Percentiles rank a stretch among this genome's conserved stretches.
Conservation (phyloP, 768 basidiomycete species). For the Boletus edulis region DNA sequence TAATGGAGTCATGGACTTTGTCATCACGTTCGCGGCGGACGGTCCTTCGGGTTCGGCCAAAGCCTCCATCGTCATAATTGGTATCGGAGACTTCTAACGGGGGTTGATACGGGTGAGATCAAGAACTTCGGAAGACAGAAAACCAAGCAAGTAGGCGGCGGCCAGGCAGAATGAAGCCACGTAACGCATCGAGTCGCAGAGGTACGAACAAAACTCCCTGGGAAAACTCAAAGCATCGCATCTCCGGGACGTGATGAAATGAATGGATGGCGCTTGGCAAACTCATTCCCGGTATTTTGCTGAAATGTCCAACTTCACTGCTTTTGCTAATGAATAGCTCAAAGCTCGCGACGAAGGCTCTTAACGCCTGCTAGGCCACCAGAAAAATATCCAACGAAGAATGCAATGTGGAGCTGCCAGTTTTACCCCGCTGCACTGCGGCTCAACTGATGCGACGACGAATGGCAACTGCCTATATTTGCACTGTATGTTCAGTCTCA, state of each 20-base stretch:
- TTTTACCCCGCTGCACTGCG: slow-evolving; percentile 52
- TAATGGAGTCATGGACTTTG: slow-evolving; percentile 87
- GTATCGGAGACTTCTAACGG: slow-evolving; percentile 64
- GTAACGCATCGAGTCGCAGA: slow-evolving; percentile 41
- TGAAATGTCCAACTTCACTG: slow-evolving; percentile 37
- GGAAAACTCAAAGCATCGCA: slow-evolving; percentile 27
- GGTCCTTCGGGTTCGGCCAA: slow-evolving; percentile 46
- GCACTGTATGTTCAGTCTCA: slow-evolving; percentile 53
- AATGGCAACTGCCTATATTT: slow-evolving; percentile 40
- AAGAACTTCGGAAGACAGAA: slow-evolving; percentile 47
- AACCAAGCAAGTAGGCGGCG: slow-evolving; percentile 38
- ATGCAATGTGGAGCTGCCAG: slow-evolving; percentile 33
- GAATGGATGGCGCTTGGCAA: slow-evolving; percentile 18
- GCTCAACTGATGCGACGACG: slow-evolving; percentile 35
- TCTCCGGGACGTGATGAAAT: slow-evolving; percentile 18
- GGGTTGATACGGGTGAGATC: slow-evolving; percentile 39
- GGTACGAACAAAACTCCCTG: slow-evolving; percentile 16
- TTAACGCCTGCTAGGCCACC: slow-evolving; percentile 29
- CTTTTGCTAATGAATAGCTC: slow-evolving; percentile 48
- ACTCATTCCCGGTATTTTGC: slow-evolving; percentile 30
- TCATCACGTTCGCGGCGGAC: slow-evolving; percentile 79
- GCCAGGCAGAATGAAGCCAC: slow-evolving; percentile 44
- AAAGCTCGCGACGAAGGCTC: slow-evolving; percentile 42
- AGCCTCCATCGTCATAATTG: slow-evolving; percentile 54
- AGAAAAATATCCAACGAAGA: slow-evolving; percentile 21